Conservation (phyloP, 176 grass and related monocot species). For the Typha latifolia region DNA sequence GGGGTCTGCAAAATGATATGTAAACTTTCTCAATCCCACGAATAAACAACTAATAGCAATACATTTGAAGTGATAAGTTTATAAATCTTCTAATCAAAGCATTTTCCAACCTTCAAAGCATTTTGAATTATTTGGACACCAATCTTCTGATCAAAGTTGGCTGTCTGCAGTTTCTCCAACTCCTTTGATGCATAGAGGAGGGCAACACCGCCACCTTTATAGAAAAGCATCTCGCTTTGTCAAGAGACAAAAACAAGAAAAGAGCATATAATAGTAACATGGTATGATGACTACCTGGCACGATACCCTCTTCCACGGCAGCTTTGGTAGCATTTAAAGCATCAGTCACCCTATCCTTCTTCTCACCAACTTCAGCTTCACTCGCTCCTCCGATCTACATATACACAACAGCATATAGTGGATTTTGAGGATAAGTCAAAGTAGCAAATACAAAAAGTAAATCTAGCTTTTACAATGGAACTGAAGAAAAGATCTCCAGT, state of each 20-base stretch:
- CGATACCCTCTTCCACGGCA: conserved; percentile 56
- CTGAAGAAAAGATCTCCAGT: no score
- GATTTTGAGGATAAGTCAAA: background rate
- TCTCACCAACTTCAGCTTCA: conserved; percentile 48
- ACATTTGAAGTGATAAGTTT: background rate
- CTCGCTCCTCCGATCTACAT: conserved; percentile 47
- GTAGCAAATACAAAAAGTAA: no score
- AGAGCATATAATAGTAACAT: background rate
- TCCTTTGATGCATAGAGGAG: conserved; percentile 98
- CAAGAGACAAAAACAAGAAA: background rate
- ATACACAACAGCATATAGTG: background rate
- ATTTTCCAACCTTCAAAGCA: conserved; percentile 64
- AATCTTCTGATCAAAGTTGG: conserved; percentile 98
- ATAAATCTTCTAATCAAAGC: background rate
- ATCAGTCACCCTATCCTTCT: conserved; percentile 53
- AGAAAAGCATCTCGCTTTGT: conserved; percentile 8
- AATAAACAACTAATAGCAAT: conserved; percentile 1
- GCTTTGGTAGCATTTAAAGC: conserved; percentile 52
- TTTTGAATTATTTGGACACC: conserved; percentile 99
- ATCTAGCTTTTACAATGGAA: no score
- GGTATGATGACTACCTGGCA: conserved; percentile 24
- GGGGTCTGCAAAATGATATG: conserved; percentile 50
- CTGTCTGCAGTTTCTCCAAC: conserved; percentile 67
- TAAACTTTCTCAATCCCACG: background rate
- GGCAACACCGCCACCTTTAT: conserved; percentile 80